Evolutionary conservation across 75 land plant species (phyloP), one percentile per base, ranked within the genome.

Genomic region (Pinus taeda): DNA sequence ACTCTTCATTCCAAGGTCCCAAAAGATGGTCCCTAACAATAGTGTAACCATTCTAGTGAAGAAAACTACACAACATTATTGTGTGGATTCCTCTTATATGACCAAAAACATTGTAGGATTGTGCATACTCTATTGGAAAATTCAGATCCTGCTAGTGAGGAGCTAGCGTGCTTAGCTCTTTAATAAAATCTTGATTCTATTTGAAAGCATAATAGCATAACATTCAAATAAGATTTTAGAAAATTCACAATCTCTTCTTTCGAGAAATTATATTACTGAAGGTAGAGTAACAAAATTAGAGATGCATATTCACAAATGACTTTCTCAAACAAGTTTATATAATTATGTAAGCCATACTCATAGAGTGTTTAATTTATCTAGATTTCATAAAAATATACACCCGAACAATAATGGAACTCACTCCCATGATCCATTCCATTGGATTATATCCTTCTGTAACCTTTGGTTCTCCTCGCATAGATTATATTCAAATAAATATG

Each of bases 1-100:
- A 57, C 56, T 45, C 24, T 72, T 72, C 22, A 55, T 21, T n/a
- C 99, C 99, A 17, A 85, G 84, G 29, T 79, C 77, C 99, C 97
- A 96, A 59, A 92, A 96, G 59, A 93, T 89, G 15, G 91, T 76
- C 37, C 97, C 97, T 75, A 93, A 88, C 59, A 22, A 91, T 90
- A 55, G 26, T 26, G 26, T 26, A 26, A 87, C 72, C 56, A 85
- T 37, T 4, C 82, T 83, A 76, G 94, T 93, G 81, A 92, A 93
- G 66, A 91, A 49, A 61, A 93, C 45, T 93, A 76, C 17, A 90
- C 85, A 36, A 86, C 66, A 64, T 76, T 79, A 57, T 87, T 84
- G 29, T 77, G 75, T 7, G 86, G 82, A 69, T 81, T 84, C 2
- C 77, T 53, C 90, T 88, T 82, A n/a, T 88, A 88, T 33, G 88